A percentile compares a stretch with the other conserved stretches of the same genome.
These are phyloP conservation scores for Populus hybrid DNA, from an alignment of 441 rosid species.

Conservation along the genomic window DNA sequence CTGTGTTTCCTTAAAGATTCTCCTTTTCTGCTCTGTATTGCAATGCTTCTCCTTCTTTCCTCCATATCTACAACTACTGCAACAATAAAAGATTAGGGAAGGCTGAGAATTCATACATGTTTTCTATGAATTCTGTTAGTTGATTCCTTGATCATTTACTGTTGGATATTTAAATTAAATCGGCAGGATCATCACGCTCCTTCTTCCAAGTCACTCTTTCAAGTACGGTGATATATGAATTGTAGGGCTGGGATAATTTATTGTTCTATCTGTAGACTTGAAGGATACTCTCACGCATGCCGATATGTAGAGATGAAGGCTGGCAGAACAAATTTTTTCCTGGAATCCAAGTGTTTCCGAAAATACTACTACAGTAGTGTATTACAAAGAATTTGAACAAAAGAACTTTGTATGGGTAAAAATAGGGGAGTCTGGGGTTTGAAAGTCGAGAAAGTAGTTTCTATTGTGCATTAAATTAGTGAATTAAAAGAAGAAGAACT, in stretches of 20 bases:
- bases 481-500: background rate
- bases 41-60: background rate
- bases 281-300: background rate
- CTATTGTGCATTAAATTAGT: background rate
- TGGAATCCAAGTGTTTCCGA: background rate
- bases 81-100: slow-evolving; percentile 13
- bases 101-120: background rate
- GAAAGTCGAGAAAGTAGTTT: background rate
- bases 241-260: background rate
- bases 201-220: background rate
- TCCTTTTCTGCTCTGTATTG: background rate
- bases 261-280: background rate
- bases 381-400: background rate
- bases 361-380: background rate
- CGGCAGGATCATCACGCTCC: background rate
- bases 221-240: background rate
- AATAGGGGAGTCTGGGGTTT: background rate
- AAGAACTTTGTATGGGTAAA: background rate
- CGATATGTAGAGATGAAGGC: background rate
- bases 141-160: background rate
- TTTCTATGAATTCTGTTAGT: background rate
- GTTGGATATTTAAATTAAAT: background rate
- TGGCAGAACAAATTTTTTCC: background rate
- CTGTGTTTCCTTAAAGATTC: background rate
- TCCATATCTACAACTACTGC: background rate